Conservation (phyloP, 768 basidiomycete species). For the Phaeotremella skinneri region DNA sequence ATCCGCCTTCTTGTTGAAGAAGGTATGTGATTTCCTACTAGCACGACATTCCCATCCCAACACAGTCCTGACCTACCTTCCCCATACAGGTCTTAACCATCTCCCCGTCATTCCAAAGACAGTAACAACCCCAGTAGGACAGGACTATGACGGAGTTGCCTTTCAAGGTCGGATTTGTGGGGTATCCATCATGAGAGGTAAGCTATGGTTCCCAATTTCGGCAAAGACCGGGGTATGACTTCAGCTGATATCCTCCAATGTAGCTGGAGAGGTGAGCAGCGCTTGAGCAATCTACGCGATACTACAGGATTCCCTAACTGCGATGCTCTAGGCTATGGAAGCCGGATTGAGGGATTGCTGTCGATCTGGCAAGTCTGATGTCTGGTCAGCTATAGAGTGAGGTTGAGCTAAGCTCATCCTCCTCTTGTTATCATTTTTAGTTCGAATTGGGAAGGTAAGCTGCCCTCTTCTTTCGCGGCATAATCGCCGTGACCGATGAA, state of each 20-base stretch:
- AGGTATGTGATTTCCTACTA: conserved; percentile 40
- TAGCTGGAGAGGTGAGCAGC: conserved; percentile 50
- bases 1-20: conserved; percentile 63
- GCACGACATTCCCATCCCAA: background rate
- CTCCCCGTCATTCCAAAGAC: conserved; percentile 68
- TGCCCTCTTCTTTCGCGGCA: background rate
- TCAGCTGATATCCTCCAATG: background rate
- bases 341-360: conserved; percentile 94
- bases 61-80: background rate
- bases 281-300: too few relatives aligned
- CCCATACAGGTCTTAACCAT: conserved; percentile 82
- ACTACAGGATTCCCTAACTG: too few relatives aligned
- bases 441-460: conserved; percentile 76
- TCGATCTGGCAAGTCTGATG: conserved; percentile 63
- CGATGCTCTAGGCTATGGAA: conserved; percentile 77
- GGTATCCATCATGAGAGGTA: conserved; percentile 89
- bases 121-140: conserved; percentile 59
- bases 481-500: conserved; percentile 3
- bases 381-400: background rate
- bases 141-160: conserved; percentile 81
- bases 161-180: conserved; percentile 97
- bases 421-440: conserved; percentile 23
- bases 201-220: conserved; percentile 57
- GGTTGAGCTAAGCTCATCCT: background rate
- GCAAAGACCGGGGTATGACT: background rate